Evolutionary conservation across 352 stramenopile species (phyloP), one percentile per base, ranked within the genome.

Genomic region (Blastocystis sp.): DNA sequence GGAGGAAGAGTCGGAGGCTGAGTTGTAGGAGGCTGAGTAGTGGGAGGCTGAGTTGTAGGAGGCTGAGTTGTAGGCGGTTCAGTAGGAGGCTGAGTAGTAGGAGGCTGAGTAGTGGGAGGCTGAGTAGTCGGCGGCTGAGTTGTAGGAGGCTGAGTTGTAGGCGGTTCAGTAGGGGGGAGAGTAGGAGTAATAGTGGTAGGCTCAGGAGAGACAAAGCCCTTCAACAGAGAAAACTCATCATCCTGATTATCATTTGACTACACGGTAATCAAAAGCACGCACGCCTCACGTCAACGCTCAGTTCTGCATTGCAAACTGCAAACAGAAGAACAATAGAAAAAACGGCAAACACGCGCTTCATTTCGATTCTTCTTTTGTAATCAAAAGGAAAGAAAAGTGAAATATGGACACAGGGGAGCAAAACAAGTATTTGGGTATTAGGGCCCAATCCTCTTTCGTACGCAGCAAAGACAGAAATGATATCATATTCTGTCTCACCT

Each of bases 121-220:
- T 51, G 1, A 82, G 74, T 66, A 51, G 59, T 33, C 1, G 62
- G 50, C 2, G 74, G 59, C 0, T 12, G 29, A 4, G 45, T n/a
- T 2, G 74, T 66, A 63, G 70, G 51, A 51, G 35, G 35, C 16
- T 67, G 31, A 80, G 70, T 63, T 41, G 62, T 82, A 82, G 74
- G 74, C 19, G 74, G 29, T 26, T 19, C 26, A 29, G 79, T 89
- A 0, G 79, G 65, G 33, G 69, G 69, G 0, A 21, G 26, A 59
- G 13, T 51, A 82, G 74, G 50, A 31, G 78, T 77, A n/a, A 67
- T 2, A 78, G 78, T 76, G 0, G 78, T 88, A 35, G 70, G 70
- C 26, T 80, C 39, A 51, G 9, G 67, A 79, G 39, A 16, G 63
- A 31, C 19, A 62, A 1, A 37, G 4, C 50, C 31, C n/a, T n/a